Percentiles rank a stretch among this genome's conserved stretches.
These are phyloP conservation scores for Gorgonomyces haynaldii DNA, from an alignment of 192 early-diverging fungal genomes.

Conservation along the genomic window DNA sequence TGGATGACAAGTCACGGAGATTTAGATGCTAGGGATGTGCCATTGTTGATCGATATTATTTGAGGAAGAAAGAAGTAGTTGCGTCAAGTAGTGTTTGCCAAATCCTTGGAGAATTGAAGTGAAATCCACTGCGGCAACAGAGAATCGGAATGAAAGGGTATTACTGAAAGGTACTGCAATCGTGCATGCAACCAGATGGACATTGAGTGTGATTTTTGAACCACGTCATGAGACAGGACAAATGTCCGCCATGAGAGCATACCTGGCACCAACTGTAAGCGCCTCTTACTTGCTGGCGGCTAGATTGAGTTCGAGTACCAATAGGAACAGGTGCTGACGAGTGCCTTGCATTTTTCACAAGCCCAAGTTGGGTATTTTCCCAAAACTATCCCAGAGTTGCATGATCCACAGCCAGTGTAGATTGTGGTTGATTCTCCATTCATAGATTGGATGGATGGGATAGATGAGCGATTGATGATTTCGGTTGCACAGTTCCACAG, in stretches of 20 bases:
- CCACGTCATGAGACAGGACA: constrained; percentile 41
- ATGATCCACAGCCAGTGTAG: constrained; percentile 55
- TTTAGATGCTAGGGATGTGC: too few species aligned
- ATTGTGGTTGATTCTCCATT: constrained; percentile 64
- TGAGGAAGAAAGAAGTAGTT: too few species aligned
- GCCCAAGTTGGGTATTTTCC: constrained; percentile 38
- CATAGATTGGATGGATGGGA: constrained; percentile 24
- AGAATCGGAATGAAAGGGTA: too few species aligned
- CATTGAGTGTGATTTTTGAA: constrained; percentile 48
- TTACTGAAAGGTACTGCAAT: too few species aligned
- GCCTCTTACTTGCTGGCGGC: constrained; percentile 60
- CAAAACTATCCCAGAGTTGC: constrained; percentile 45
- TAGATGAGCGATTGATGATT: constrained; percentile 41
- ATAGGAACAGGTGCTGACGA: constrained; percentile 53
- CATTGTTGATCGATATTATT: too few species aligned
- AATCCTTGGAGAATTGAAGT: too few species aligned
- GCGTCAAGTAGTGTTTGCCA: too few species aligned
- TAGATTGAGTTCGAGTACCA: constrained; percentile 39
- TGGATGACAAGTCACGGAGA: too few species aligned
- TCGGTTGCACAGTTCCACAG: constrained; percentile 55
- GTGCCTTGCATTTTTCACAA: constrained; percentile 56
- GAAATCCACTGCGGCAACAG: too few species aligned
- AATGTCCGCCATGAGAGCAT: constrained; percentile 71
- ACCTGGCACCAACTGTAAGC: constrained; percentile 70
- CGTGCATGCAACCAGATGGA: constrained; percentile 65